phyloP scores from a whole-genome alignment of 768 basidiomycete genomes.

The Russula virescens region DNA sequence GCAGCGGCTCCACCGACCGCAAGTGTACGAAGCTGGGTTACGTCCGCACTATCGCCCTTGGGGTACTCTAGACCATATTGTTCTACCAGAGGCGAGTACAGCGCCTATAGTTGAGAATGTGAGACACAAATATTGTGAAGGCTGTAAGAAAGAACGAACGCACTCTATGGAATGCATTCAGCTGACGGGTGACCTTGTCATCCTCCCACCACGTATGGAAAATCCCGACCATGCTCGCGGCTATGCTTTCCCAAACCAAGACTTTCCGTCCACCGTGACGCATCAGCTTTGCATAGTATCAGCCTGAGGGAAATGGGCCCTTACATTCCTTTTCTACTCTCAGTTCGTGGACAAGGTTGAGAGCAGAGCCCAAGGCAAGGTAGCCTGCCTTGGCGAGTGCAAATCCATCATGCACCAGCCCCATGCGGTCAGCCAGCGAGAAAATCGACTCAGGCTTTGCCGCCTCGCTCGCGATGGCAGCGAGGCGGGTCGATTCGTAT shows the following conservation, averaged over 20 bases:
- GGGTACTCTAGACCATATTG: constrained; percentile 74
- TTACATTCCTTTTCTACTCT: constrained; percentile 72
- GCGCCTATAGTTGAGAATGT: constrained; percentile 34
- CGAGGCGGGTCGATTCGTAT: constrained; percentile 76
- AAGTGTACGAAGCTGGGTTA: constrained; percentile 64
- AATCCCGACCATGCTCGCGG: constrained; percentile 48
- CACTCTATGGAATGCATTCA: constrained; percentile 60
- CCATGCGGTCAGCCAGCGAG: constrained; percentile 81
- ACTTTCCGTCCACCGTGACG: constrained; percentile 44
- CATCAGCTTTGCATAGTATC: constrained; percentile 5
- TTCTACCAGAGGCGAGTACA: constrained; percentile 72
- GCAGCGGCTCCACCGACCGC: constrained; percentile 56
- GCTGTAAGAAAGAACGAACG: constrained; percentile 23
- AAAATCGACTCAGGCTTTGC: constrained; percentile 60
- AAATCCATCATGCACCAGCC: constrained; percentile 77
- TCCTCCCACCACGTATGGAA: constrained; percentile 82
- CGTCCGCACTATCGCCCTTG: constrained; percentile 59
- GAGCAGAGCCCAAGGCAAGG: constrained; percentile 64
- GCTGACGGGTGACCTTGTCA: constrained; percentile 41
- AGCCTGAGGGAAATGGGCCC: constrained; percentile 24
- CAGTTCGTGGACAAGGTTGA: constrained; percentile 66
- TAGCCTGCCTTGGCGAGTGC: constrained; percentile 82
- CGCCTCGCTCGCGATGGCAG: constrained; percentile 74
- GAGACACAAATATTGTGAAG: not conserved
- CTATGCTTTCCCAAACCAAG: constrained; percentile 75